A percentile compares a stretch with the other conserved stretches of the same genome.
Conservation (phyloP, 2,329 filamentous ascomycete genomes). For the Fusarium bulbicola region DNA sequence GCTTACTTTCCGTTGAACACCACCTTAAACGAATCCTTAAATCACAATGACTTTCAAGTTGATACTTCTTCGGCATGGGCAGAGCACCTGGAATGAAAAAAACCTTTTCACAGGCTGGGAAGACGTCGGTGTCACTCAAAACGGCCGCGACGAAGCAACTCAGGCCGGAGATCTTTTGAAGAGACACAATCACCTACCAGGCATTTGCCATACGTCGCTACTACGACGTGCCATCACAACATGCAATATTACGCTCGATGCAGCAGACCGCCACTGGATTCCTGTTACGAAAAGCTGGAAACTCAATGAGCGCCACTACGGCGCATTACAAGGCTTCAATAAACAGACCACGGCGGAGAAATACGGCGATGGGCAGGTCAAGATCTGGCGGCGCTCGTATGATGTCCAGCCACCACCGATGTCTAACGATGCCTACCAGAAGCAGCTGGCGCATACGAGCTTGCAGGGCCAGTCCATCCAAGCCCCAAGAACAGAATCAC, state of each 20-base stretch:
- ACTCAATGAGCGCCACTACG: not conserved
- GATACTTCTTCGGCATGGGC: not conserved
- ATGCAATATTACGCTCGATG: not conserved
- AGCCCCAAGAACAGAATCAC: not conserved
- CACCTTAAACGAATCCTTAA: rapidly evolving
- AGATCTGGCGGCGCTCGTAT: not conserved
- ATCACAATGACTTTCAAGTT: not conserved
- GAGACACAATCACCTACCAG: not conserved
- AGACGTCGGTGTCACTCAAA: not conserved
- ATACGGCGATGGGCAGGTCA: not conserved
- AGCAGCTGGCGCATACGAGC: not conserved
- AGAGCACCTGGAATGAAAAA: not conserved
- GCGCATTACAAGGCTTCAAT: not conserved
- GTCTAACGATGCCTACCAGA: not conserved
- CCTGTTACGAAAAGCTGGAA: not conserved
- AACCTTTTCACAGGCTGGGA: not conserved
- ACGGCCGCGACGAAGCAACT: not conserved
- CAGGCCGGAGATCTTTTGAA: not conserved
- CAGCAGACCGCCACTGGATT: not conserved
- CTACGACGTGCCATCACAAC: not conserved
- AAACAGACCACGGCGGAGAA: not conserved
- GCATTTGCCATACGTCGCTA: not conserved
- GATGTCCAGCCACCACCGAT: not conserved
- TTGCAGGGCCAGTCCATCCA: not conserved
- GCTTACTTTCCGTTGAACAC: rapidly evolving